These are phyloP conservation scores for Ceratocystis diversiconidia DNA, from an alignment of 2,329 filamentous ascomycete genomes.

Conservation along the genomic window DNA sequence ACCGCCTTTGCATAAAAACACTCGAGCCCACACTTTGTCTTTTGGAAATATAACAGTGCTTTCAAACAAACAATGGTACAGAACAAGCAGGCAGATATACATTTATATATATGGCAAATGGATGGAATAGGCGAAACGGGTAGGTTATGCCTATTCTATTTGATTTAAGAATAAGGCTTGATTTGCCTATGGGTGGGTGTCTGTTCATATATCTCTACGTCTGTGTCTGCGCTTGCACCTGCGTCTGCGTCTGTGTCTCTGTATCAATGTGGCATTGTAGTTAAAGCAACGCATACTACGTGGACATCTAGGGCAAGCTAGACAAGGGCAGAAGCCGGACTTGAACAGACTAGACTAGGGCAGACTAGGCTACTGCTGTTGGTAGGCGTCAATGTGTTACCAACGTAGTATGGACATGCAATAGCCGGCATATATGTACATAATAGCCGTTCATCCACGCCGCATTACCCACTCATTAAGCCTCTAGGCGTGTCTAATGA, in stretches of 20 bases:
- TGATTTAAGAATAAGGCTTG: background rate
- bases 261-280: no score
- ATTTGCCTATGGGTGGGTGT: background rate
- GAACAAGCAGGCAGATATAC: background rate
- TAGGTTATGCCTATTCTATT: no score
- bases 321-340: no score
- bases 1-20: background rate
- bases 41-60: no score
- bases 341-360: no score
- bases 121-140: no score
- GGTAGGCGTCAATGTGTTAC: no score
- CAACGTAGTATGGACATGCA: background rate
- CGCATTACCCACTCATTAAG: background rate
- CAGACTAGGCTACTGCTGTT: background rate
- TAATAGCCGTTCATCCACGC: background rate
- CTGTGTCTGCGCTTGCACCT: background rate
- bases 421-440: background rate
- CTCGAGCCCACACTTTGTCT: background rate
- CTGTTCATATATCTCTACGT: background rate
- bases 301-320: no score
- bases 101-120: no score
- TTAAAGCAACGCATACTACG: no score
- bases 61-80: background rate
- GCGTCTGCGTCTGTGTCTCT: no score
- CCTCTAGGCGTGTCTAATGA: background rate